Evolutionary conservation across 441 rosid genomes (phyloP).

Genomic region (Manihot esculenta): DNA sequence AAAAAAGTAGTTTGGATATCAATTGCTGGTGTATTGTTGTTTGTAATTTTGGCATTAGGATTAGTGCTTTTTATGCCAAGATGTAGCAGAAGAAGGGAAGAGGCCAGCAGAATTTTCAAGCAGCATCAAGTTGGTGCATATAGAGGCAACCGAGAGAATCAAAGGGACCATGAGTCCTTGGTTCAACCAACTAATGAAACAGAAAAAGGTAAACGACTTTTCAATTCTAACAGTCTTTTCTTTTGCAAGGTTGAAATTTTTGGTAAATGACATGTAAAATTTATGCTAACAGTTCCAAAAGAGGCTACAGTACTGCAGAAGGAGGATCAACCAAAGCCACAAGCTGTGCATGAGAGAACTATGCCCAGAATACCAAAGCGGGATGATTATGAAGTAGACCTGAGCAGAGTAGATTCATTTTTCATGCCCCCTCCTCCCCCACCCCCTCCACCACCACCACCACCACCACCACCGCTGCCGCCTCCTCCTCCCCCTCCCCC

Average conservation of each 20-base stretch:
- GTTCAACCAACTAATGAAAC: slow-evolving; percentile 45
- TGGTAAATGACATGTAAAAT: slow-evolving; percentile 1
- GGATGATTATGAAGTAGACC: slow-evolving; percentile 59
- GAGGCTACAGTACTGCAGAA: slow-evolving; percentile 33
- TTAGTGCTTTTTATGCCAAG: slow-evolving; percentile 55
- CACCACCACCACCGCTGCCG: slow-evolving; percentile 42
- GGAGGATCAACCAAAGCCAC: slow-evolving; percentile 46
- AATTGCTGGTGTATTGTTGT: slow-evolving; percentile 56
- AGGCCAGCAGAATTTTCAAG: slow-evolving; percentile 46
- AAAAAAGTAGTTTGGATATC: slow-evolving; percentile 69
- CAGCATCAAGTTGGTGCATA: slow-evolving; percentile 64
- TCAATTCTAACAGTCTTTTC: slow-evolving; percentile 14
- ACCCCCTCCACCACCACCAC: slow-evolving; percentile 5
- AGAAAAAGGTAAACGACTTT: slow-evolving; percentile 57
- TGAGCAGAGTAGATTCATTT: slow-evolving; percentile 41
- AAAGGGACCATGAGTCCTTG: slow-evolving; percentile 41
- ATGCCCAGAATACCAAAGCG: slow-evolving; percentile 39
- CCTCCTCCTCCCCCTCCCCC: slow-evolving; percentile 55
- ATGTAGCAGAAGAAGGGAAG: slow-evolving; percentile 49
- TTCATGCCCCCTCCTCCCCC: slow-evolving; percentile 26
- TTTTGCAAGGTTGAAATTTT: slow-evolving; percentile 13
- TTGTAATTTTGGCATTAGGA: slow-evolving; percentile 53
- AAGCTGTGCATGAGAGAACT: slow-evolving; percentile 45
- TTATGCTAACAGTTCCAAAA: slow-evolving; percentile 40
- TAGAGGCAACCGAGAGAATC: slow-evolving; percentile 61